Evolutionary conservation across 495 filamentous ascomycete genomes (phyloP).

Genomic region (Trichoderma orchidacearum): DNA sequence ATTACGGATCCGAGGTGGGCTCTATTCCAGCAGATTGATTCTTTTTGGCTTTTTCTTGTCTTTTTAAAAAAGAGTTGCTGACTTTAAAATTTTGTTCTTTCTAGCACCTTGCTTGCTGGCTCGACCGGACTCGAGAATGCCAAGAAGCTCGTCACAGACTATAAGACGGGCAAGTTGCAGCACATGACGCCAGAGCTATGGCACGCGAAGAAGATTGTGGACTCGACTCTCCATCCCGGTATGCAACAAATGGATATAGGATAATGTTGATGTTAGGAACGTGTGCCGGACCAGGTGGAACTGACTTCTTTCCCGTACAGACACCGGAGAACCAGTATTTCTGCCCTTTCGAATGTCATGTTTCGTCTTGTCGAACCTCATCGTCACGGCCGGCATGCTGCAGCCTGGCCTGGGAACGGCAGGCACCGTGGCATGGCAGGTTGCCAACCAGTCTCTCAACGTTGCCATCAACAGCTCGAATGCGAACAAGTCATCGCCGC

Average conservation of each 20-base stretch:
- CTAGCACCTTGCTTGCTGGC: conserved; percentile 70
- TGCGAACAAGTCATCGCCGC: conserved; percentile 87
- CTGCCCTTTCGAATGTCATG: conserved; percentile 95
- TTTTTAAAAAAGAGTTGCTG: not conserved
- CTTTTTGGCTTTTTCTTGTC: not conserved
- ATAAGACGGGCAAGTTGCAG: conserved; percentile 65
- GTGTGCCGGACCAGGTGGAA: not conserved
- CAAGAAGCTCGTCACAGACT: conserved; percentile 59
- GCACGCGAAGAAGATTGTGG: conserved; percentile 90
- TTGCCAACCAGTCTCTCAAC: conserved; percentile 93
- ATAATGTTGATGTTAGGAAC: not conserved
- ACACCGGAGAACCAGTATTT: conserved; percentile 84
- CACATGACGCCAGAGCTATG: conserved; percentile 84
- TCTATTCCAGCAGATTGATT: conserved; percentile 8
- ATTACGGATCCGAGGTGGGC: conserved; percentile 94
- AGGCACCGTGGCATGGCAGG: conserved; percentile 88
- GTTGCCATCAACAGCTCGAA: conserved; percentile 96
- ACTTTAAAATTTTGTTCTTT: conserved; percentile 2
- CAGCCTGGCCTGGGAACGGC: conserved; percentile 71
- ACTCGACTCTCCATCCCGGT: conserved; percentile 92
- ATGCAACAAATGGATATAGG: conserved; percentile 16
- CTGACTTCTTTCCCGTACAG: conserved; percentile 28
- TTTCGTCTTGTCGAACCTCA: conserved; percentile 84
- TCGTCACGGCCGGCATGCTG: conserved; percentile 97
- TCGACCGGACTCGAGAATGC: conserved; percentile 65